These are phyloP conservation scores for Venturia pyrina DNA, from an alignment of 2,329 filamentous ascomycete genomes.

Conservation along the genomic window DNA sequence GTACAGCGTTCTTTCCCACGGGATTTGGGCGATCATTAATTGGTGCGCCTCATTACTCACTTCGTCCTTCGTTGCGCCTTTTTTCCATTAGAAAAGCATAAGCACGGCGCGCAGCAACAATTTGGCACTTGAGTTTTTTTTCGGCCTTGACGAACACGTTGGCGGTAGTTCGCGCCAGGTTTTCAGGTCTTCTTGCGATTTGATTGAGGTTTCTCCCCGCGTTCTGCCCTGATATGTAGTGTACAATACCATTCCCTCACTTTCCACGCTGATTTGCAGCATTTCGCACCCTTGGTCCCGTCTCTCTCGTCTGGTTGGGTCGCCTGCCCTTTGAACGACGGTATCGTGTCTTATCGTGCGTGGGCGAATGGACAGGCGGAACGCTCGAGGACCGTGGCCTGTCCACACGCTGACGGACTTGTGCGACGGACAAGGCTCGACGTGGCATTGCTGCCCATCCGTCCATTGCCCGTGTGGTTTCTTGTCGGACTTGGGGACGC, in stretches of 20 bases:
- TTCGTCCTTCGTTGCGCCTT: slow-evolving; percentile 6
- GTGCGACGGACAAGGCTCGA: not conserved
- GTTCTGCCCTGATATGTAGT: slow-evolving; percentile 2
- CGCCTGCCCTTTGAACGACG: not conserved
- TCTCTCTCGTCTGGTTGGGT: not conserved
- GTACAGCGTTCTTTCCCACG: not conserved
- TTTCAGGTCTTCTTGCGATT: not conserved
- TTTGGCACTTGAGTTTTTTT: not conserved
- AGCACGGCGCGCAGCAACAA: slow-evolving; percentile 5
- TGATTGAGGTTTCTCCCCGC: not conserved
- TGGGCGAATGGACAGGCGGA: not conserved
- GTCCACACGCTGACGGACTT: not conserved
- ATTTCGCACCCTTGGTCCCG: too few species aligned
- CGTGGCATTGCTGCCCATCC: slow-evolving; percentile 2
- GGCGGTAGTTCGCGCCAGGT: not conserved
- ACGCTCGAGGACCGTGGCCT: not conserved
- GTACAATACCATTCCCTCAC: slow-evolving; percentile 4
- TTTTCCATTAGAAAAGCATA: not conserved
- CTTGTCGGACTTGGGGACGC: not conserved
- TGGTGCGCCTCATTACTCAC: not conserved
- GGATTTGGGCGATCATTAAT: not conserved
- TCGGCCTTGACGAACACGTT: not conserved
- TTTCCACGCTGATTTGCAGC: not conserved
- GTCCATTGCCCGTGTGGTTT: too few species aligned
- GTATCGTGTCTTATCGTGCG: not conserved